Base-by-base conservation (phyloP, 192 early-diverging fungal genomes). In the Chytriomyces sp. region DNA sequence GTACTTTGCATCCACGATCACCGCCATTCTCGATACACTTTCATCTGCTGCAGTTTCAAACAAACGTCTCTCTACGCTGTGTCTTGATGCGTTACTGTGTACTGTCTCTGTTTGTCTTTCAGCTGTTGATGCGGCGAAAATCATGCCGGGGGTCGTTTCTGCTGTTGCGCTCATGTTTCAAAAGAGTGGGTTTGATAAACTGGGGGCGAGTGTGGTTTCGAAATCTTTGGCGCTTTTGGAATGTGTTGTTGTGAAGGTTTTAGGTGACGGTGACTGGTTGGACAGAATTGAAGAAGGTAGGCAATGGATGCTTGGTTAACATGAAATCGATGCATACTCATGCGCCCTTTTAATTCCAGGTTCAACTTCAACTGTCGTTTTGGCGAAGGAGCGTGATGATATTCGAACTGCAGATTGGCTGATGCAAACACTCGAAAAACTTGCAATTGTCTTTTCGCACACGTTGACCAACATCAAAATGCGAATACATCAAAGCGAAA, bases 71-170 rank as follows among this genome's bases (percentile, higher is more conserved):
- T 48, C 23, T 5, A 4, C 20, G 6, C 23, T 23, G 16, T 65
- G 62, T 28, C 50, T 75, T n/a, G 26, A 66, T 24, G 26, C 47
- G 6, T 24, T 75, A 16, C n/a, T 9, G 3, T n/a, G 20, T 16
- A 64, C 64, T 9, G 18, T 64, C 48, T 57, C 20, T 11, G 48
- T 18, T 7, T 7, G n/a, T 5, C n/a, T 75, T 0, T 11, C 28
- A 3, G 26, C 61, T 3, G 18, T 11, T 26, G 60, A 66, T 18
- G n/a, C 62, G 18, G 61, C 73, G 11, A 45, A 44, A 35, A 49
- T 75, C 16, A 16, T 75, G 43, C 73, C 73, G 5, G 73, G 73
- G 7, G 1, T 75, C 7, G 73, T 65, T 26, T 45, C 62, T 18
- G 47, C 23, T 28, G 48, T 75, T 8, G 73, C 60, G 23, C n/a